Evolutionary conservation across 441 rosid species (phyloP).

Genomic region (Theobroma grandiflorum): DNA sequence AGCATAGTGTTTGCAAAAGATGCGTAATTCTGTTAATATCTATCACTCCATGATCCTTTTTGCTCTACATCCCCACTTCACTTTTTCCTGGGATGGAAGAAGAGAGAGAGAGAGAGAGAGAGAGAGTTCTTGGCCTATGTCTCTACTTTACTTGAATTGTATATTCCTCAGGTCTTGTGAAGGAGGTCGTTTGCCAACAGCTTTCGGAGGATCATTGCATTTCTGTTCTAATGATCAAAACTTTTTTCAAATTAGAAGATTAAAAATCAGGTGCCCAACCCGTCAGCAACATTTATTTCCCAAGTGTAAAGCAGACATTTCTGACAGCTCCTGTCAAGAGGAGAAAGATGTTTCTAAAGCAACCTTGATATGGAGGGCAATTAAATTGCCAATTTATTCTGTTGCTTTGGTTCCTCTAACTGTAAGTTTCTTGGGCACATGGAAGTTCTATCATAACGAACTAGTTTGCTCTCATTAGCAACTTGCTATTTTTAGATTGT

Average conservation of each 20-base stretch:
- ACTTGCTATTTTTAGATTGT: background rate
- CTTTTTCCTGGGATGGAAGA: background rate
- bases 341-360: conserved; percentile 52
- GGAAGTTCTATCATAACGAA: background rate
- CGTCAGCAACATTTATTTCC: conserved; percentile 14
- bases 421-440: conserved; percentile 47
- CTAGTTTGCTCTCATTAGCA: background rate
- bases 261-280: conserved; percentile 28
- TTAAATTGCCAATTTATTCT: conserved; percentile 83
- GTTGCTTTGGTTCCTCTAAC: conserved; percentile 94
- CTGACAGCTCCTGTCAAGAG: conserved; percentile 23
- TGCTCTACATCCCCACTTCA: background rate
- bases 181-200: conserved; percentile 13
- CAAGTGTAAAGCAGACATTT: background rate
- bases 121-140: background rate
- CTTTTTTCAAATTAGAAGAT: background rate
- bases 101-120: background rate
- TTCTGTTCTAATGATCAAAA: conserved; percentile 21
- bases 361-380: conserved; percentile 87
- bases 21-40: background rate
- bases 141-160: background rate
- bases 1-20: background rate
- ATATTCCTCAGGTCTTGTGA: conserved; percentile 37
- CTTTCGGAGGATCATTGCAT: conserved; percentile 12
- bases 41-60: background rate